These are phyloP conservation scores for Pulveroboletus ravenelii DNA, from an alignment of 768 basidiomycete genomes.

Conservation along the genomic window DNA sequence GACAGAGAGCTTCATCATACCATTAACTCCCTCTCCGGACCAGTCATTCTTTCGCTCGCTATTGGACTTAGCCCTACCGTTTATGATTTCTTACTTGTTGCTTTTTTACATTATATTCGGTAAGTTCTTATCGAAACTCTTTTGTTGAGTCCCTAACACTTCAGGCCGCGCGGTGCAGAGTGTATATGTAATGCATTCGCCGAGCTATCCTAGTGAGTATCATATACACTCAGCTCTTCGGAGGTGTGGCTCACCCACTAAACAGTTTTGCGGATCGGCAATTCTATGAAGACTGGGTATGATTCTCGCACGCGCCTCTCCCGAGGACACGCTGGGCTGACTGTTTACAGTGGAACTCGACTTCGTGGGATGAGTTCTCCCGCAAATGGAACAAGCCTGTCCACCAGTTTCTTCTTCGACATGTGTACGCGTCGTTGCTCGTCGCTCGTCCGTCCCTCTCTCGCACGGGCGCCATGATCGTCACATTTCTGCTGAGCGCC, in stretches of 20 bases:
- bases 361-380: slow-evolving; percentile 95
- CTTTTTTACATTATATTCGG: slow-evolving; percentile 85
- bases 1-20: slow-evolving; percentile 91
- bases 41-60: slow-evolving; percentile 73
- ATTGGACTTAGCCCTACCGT: slow-evolving; percentile 85
- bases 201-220: slow-evolving; percentile 76
- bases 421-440: slow-evolving; percentile 91
- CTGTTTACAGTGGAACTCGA: slow-evolving; percentile 82
- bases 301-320: background rate
- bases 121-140: slow-evolving; percentile 23
- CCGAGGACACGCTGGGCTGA: background rate
- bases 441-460: slow-evolving; percentile 65
- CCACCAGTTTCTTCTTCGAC: slow-evolving; percentile 86
- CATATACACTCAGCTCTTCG: background rate
- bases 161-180: slow-evolving; percentile 41
- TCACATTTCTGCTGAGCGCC: slow-evolving; percentile 91
- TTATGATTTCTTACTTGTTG: slow-evolving; percentile 88
- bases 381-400: slow-evolving; percentile 99
- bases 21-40: slow-evolving; percentile 62
- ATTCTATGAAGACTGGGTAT: slow-evolving; percentile 96
- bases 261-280: slow-evolving; percentile 90
- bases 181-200: slow-evolving; percentile 97
- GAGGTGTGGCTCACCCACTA: background rate
- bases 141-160: slow-evolving; percentile 1
- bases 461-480: slow-evolving; percentile 75